Evolutionary conservation across 78 protist species (phyloP), one percentile per base, ranked within the genome.

Genomic region (Dictyostelium brefeldianum): DNA sequence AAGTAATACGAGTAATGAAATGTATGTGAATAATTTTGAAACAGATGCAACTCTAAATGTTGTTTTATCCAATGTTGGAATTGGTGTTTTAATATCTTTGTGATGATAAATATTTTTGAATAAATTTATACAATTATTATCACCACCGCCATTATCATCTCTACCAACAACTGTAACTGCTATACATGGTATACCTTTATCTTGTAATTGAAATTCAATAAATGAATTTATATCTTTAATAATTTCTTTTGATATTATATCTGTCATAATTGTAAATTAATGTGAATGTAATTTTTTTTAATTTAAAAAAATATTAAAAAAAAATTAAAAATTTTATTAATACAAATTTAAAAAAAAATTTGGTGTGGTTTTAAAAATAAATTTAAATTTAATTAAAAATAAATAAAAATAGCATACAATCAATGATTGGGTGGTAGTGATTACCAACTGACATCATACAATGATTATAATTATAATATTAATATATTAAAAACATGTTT

Each of bases 41-140:
- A 87, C 93, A n/a, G 85, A 77, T 27, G 69, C 93, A 59, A 87
- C 84, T 43, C 81, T 74, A 56, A 87, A 87, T 51, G 78, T 27
- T 20, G 84, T 56, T n/a, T 64, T 53, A 17, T 41, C 56, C 0
- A 77, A 10, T 31, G 84, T 54, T 15, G 84, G 93, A 1, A 87
- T 51, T 31, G 93, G 93, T 31, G 93, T 65, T 36, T 27, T 74
- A 15, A 43, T 29, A 27, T 87, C 80, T 46, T 18, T 3, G 36
- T 87, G 93, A 64, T 87, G 83, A 43, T 36, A 48, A 11, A 83
- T 36, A 12, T 71, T 83, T 31, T 57, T 73, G 41, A 50, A 71
- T 2, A 83, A 53, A 31, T 22, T 62, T 11, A 25, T 14, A 62
- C 70, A 62, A 25, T 62, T 36, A 25, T 62, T 62, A 2, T 62